A percentile compares a stretch with the other conserved stretches of the same genome.
phyloP scores from a whole-genome alignment of 176 grass and related monocot species.

The Carex parvula region DNA sequence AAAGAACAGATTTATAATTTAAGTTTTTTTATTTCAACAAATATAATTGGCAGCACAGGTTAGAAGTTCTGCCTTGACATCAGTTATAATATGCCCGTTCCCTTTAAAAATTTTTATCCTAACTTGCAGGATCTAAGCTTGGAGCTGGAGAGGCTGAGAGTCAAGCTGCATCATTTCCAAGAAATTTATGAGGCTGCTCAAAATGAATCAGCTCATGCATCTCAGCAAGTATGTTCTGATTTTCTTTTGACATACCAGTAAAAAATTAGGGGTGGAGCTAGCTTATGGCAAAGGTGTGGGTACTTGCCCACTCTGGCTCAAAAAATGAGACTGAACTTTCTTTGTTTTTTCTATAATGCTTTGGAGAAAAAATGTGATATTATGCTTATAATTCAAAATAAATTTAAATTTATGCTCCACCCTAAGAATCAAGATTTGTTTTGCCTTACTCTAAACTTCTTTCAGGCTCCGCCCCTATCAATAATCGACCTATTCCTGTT shows the following conservation, averaged over 20 bases:
- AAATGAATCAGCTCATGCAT: conserved; percentile 29
- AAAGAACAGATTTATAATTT: background rate
- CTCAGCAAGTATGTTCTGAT: conserved; percentile 39
- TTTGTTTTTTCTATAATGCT: background rate
- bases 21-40: background rate
- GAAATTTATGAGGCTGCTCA: conserved; percentile 31
- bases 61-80: background rate
- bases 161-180: conserved; percentile 41
- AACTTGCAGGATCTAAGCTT: conserved; percentile 36
- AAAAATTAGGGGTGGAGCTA: background rate
- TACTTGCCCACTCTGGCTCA: background rate
- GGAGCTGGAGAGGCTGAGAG: conserved; percentile 46
- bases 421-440: background rate
- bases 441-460: background rate
- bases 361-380: background rate
- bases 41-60: background rate
- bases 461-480: background rate
- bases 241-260: background rate
- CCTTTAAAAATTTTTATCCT: background rate
- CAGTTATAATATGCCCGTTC: background rate
- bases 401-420: background rate
- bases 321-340: background rate
- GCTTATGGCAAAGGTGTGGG: background rate
- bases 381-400: conserved; percentile 10
- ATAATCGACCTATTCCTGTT: background rate